Conservation (phyloP, 208 protist genomes). For the Leishmania tropica region DNA sequence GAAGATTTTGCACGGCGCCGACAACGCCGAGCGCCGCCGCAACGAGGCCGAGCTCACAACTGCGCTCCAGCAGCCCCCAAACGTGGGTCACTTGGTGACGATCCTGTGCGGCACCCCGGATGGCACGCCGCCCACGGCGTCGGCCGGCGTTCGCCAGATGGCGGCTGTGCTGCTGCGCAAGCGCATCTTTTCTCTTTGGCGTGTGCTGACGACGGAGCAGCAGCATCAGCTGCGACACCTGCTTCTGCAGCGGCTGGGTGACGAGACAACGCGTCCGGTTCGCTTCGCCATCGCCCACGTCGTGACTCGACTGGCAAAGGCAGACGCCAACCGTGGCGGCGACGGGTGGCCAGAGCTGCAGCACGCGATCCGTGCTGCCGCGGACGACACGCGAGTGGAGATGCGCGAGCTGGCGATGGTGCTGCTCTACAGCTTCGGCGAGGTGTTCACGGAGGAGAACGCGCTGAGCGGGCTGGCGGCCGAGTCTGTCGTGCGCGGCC, state of each 20-base stretch:
- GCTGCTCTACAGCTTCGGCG: conserved; percentile 75
- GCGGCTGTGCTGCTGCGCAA: conserved; percentile 85
- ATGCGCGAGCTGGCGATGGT: conserved; percentile 89
- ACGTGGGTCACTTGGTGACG: conserved; percentile 52
- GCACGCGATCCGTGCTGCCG: conserved; percentile 47
- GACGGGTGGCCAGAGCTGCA: conserved; percentile 73
- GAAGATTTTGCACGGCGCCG: conserved; percentile 50
- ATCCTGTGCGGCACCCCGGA: conserved; percentile 40
- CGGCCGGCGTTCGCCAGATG: conserved; percentile 76
- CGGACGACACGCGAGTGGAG: conserved; percentile 53
- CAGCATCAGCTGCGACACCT: conserved; percentile 59
- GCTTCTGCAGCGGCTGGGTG: conserved; percentile 65
- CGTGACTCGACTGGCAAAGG: conserved; percentile 71
- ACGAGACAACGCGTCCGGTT: conserved; percentile 66
- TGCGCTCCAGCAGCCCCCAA: conserved; percentile 43
- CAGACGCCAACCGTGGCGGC: conserved; percentile 42
- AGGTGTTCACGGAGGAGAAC: conserved; percentile 57
- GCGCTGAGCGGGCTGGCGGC: conserved; percentile 35
- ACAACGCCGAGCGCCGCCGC: conserved; percentile 73
- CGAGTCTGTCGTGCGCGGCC: conserved; percentile 67
- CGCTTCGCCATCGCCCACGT: conserved; percentile 83
- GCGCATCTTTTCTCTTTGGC: conserved; percentile 78
- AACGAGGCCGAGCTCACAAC: conserved; percentile 51
- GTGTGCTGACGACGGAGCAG: conserved; percentile 34
- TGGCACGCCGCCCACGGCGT: conserved; percentile 19